Base-by-base conservation (phyloP, 495 filamentous ascomycete genomes). In the Lineolata rhizophorae region DNA sequence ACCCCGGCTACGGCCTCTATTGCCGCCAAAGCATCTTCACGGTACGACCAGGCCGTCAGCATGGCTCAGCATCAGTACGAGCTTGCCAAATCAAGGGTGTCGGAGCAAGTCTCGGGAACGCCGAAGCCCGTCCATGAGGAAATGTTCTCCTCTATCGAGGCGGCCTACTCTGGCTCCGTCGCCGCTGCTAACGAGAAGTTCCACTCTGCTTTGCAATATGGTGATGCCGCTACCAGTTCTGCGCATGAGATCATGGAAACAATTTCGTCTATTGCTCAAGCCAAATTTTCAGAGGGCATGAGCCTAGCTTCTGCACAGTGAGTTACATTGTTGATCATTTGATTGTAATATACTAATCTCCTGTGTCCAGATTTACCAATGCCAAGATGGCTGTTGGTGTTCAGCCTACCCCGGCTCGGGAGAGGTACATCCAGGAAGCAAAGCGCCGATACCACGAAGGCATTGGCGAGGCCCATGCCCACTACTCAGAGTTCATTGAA, bases 391-490 rank as follows among this genome's bases (percentile, higher is more conserved):
- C 64, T 22, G 49, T 70, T 16, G 57, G 66, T 5, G 57, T 63
- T 3, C 66, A 71, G 3, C 61, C 65, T 3, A 66, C 64, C 9
- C 48, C 58, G 27, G 55, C 57, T 11, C 55, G 58, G 39, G 63
- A 72, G 39, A 57, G 57, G 22, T 62, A 62, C 34, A 40, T 76
- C 5, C 55, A 67, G 13, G 64, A 70, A 34, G 70, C 72, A 18
- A 69, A 66, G 38, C 57, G 68, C 32, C 72, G 71, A 39, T 87
- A 83, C 47, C 82, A 82, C 40, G 72, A 79, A 34, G 75, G 67
- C 6, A 40, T 84, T 32, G 79, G 79, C 11, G 40, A 80, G 14
- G 79, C 79, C 2, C 75, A 87, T 44, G 76, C 70, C 27, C 66
- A 68, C 13, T 84, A 81, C 42, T 67, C 73, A 6, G 68, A 72